Percentiles rank a stretch among this genome's conserved stretches.
Evolutionary conservation across 2,329 filamentous ascomycete species (phyloP).

Genomic region (Zopfia rhizophila): DNA sequence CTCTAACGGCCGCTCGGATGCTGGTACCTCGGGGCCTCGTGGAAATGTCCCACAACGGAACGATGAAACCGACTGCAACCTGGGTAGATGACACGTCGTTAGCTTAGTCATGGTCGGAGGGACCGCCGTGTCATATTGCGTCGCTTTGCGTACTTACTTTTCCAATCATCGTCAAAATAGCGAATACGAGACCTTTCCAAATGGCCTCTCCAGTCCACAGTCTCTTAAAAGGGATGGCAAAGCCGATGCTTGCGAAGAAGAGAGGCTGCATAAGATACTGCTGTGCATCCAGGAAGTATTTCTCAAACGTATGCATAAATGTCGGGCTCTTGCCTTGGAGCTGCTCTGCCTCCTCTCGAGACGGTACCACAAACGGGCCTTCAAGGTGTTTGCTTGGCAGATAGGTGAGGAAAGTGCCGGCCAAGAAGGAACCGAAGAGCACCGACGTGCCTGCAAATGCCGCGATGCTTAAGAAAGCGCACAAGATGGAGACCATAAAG

Average conservation of each 20-base stretch:
- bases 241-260: slow-evolving; percentile 35
- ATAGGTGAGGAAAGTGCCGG: slow-evolving; percentile 33
- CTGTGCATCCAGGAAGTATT: slow-evolving; percentile 59
- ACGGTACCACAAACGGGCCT: slow-evolving; percentile 27
- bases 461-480: slow-evolving; percentile 30
- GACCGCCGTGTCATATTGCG: too few species aligned
- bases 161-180: too few species aligned
- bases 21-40: too few species aligned
- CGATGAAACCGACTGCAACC: too few species aligned
- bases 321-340: slow-evolving; percentile 28
- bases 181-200: slow-evolving; percentile 30
- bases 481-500: slow-evolving; percentile 31
- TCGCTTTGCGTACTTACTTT: too few species aligned
- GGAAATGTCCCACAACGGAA: too few species aligned
- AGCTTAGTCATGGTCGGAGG: too few species aligned
- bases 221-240: slow-evolving; percentile 31
- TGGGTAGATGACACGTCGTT: too few species aligned
- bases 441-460: slow-evolving; percentile 33
- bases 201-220: slow-evolving; percentile 27
- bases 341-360: slow-evolving; percentile 26
- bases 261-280: slow-evolving; percentile 36
- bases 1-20: too few species aligned
- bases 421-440: slow-evolving; percentile 34
- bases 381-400: slow-evolving; percentile 27
- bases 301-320: slow-evolving; percentile 31